A percentile compares a stretch with the other conserved stretches of the same genome.
Evolutionary conservation across 1,139 yeast genomes (phyloP).

Genomic region (Hansenula sp.): DNA sequence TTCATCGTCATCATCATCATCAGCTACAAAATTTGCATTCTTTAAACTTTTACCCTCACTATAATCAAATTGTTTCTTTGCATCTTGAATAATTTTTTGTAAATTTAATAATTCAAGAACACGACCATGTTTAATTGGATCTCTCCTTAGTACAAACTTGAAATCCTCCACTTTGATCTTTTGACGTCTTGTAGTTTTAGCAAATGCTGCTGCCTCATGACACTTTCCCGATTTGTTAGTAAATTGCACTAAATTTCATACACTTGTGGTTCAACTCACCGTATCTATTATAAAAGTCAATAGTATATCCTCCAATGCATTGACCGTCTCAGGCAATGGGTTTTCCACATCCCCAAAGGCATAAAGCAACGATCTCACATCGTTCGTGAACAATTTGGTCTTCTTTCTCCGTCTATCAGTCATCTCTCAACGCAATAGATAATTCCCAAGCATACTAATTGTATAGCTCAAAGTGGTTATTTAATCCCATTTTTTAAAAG

Average conservation of each 20-base stretch:
- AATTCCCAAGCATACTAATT: no score
- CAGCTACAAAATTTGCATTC: slow-evolving; percentile 24
- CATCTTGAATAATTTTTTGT: slow-evolving; percentile 72
- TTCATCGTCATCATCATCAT: slow-evolving; percentile 24
- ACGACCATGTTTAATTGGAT: slow-evolving; percentile 79
- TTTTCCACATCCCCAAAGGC: slow-evolving; percentile 85
- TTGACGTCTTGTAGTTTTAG: slow-evolving; percentile 52
- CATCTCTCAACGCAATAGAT: no score
- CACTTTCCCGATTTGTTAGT: slow-evolving; percentile 27
- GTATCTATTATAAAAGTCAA: slow-evolving; percentile 72
- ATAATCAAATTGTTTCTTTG: slow-evolving; percentile 78
- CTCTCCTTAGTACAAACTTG: slow-evolving; percentile 78
- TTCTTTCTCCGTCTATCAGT: slow-evolving; percentile 26
- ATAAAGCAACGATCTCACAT: slow-evolving; percentile 69
- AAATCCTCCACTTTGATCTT: slow-evolving; percentile 86
- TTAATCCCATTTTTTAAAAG: not conserved
- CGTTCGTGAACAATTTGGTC: slow-evolving; percentile 52
- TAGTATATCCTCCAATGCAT: slow-evolving; percentile 78
- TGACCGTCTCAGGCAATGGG: slow-evolving; percentile 73
- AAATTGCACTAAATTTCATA: not conserved
- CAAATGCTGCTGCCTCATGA: slow-evolving; percentile 51
- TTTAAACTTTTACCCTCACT: slow-evolving; percentile 43
- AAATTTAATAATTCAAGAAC: slow-evolving; percentile 73
- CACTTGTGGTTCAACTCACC: slow-evolving; percentile 3
- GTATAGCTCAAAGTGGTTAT: no score